Evolutionary conservation across 2,329 filamentous ascomycete species (phyloP), one percentile per base, ranked within the genome.

Genomic region (Corniculantispora saksenae): DNA sequence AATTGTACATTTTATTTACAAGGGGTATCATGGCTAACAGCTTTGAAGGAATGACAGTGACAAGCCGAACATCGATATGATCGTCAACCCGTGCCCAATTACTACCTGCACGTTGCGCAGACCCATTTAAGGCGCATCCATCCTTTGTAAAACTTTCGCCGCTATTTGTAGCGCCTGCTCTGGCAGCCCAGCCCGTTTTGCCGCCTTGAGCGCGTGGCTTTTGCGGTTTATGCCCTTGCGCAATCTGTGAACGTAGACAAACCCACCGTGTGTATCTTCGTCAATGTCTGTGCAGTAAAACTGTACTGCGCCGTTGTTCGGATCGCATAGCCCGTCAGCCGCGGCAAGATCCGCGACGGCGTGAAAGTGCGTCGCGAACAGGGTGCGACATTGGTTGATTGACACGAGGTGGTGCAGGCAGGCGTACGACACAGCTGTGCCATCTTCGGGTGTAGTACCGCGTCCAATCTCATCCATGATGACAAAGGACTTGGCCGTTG

Each of bases 401-500:
- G 88, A 83, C 70, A 92, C 90, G 19, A 99, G 81, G 76, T 98
- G 93, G 73, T 94, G 87, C 58, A 99, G 81, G 72, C 90, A 93
- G 1, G 94, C 95, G 76, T 91, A 98, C 0, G 93, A 93, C 1
- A 99, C 91, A 1, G 95, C 95, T 2, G 90, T 86, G 2, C 95
- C 95, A 75, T 98, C 95, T 72, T 94, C 91, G 0, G 94, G 93
- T 23, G 95, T 97, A 0, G 96, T 99, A 10, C 95, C 95, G 56
- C 95, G 86, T 0, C 95, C 95, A 45, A 99, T 92, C 81, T 99
- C 95, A 76, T 99, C 95, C 94, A 99, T 98, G 76, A 99, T 94
- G 67, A 95, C 94, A 72, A 99, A 96, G 0, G 91, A 95, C 27
- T 90, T 85, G 1, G 88, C 80, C 1, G 94, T 98, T 0, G 95